These are phyloP conservation scores for Fusarium sp. DNA, from an alignment of 2,329 filamentous ascomycete species.

Conservation along the genomic window DNA sequence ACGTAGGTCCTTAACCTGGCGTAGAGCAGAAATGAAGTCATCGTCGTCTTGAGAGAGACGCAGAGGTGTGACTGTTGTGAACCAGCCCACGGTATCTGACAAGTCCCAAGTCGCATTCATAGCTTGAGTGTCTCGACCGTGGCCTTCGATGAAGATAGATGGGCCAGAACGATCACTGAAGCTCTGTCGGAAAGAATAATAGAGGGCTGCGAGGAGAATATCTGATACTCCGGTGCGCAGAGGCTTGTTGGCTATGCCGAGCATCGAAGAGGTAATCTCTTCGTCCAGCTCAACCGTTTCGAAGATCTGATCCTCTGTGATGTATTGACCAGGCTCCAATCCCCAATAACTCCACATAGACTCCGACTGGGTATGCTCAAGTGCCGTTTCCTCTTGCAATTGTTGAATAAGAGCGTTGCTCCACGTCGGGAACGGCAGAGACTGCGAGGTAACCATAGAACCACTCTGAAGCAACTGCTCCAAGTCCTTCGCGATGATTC, in stretches of 20 bases:
- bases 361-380: not conserved
- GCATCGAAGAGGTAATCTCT: not conserved
- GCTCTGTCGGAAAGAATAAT: not conserved
- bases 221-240: not conserved
- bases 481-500: constrained; percentile 1
- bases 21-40: not conserved
- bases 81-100: not conserved
- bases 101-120: not conserved
- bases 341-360: not conserved
- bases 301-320: not conserved
- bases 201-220: not conserved
- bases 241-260: not conserved
- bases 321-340: not conserved
- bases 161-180: not conserved
- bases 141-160: not conserved
- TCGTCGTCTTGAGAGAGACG: fast-evolving
- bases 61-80: not conserved
- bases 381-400: not conserved
- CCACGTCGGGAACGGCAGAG: not conserved
- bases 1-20: not conserved
- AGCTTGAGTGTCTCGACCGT: not conserved
- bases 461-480: not conserved
- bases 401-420: not conserved
- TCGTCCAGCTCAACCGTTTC: not conserved
- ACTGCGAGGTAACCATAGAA: not conserved